Evolutionary conservation across 2,329 filamentous ascomycete genomes (phyloP), one percentile per base, ranked within the genome.

Genomic region (Tolypocladium tropicale): DNA sequence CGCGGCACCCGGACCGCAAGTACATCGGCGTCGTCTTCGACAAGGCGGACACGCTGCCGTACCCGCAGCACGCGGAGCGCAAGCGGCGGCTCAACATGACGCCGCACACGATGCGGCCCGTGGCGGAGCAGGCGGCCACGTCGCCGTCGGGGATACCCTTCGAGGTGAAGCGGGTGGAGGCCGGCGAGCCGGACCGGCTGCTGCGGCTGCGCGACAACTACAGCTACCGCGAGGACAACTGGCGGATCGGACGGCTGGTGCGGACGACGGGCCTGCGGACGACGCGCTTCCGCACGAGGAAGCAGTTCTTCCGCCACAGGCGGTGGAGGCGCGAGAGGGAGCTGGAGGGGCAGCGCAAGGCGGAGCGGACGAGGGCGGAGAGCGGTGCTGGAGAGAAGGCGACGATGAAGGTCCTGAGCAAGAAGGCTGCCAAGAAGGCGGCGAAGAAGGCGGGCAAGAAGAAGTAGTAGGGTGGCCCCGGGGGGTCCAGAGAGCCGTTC

Each of bases 21-120:
- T 99, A 92, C 78, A 99, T 99, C 66, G 94, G 94, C 59, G 88
- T 99, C 23, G 88, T 89, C 36, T 92, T 96, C 71, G 81, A 92
- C 69, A 90, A 90, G 68, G 78, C 85, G 18, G 89, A 95, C 65
- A 83, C 78, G 34, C 82, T 99, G 2, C 94, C 94, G 0, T 84
- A 88, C 67, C 86, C 89, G 1, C 74, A 73, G 30, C 87, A 93
- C 68, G 86, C 87, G 4, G 83, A 88, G 59, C 83, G 89, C 56
- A 82, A 85, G 65, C 82, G 94, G 62, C 81, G 84, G 54, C 78
- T 99, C 58, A 88, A 88, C 64, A 87, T 95, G 81, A 76, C 85
- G 6, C 81, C 78, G 23, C 68, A 74, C 33, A 70, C 76, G 48
- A 75, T 81, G 61, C 72, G 70, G 52, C 67, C 70, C 46, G 62